Evolutionary conservation across 2,329 filamentous ascomycete genomes (phyloP).

Genomic region (Aschersonia sp.): DNA sequence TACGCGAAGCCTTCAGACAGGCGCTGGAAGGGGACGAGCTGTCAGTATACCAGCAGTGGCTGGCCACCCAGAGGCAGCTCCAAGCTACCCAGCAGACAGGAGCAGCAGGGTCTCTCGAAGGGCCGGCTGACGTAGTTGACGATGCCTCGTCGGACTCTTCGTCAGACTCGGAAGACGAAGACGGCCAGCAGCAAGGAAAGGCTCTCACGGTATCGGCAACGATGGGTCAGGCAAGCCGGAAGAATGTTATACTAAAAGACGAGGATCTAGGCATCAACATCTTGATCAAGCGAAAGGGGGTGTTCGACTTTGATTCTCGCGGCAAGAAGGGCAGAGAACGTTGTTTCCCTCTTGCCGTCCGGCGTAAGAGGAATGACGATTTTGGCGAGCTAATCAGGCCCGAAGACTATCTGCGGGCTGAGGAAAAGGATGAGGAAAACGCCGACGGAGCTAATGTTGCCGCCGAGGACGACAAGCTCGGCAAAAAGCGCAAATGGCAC

Average conservation of each 20-base stretch:
- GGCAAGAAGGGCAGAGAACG: conserved; percentile 86
- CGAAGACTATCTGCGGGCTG: conserved; percentile 84
- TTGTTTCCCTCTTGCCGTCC: conserved; percentile 76
- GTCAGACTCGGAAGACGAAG: conserved; percentile 75
- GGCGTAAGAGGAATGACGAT: conserved; percentile 69
- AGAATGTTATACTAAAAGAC: conserved; percentile 75
- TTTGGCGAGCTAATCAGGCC: conserved; percentile 89
- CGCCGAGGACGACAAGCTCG: conserved; percentile 48
- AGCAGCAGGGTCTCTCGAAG: conserved; percentile 52
- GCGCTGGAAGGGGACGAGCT: conserved; percentile 65
- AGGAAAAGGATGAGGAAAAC: conserved; percentile 70
- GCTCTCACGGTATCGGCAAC: conserved; percentile 79
- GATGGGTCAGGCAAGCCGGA: conserved; percentile 68
- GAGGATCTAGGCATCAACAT: conserved; percentile 88
- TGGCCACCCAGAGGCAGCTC: conserved; percentile 75
- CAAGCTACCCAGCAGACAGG: conserved; percentile 66
- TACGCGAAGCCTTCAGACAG: conserved; percentile 46
- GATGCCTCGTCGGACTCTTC: conserved; percentile 79
- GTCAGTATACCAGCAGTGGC: conserved; percentile 75
- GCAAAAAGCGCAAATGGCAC: conserved; percentile 91
- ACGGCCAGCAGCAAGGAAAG: conserved; percentile 81
- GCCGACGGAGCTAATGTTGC: conserved; percentile 29
- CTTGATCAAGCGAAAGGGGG: conserved; percentile 70
- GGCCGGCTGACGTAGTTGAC: conserved; percentile 59
- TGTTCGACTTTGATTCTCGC: conserved; percentile 87